phyloP scores from a whole-genome alignment of 345 rosid species.

The Salix arbutifolia region DNA sequence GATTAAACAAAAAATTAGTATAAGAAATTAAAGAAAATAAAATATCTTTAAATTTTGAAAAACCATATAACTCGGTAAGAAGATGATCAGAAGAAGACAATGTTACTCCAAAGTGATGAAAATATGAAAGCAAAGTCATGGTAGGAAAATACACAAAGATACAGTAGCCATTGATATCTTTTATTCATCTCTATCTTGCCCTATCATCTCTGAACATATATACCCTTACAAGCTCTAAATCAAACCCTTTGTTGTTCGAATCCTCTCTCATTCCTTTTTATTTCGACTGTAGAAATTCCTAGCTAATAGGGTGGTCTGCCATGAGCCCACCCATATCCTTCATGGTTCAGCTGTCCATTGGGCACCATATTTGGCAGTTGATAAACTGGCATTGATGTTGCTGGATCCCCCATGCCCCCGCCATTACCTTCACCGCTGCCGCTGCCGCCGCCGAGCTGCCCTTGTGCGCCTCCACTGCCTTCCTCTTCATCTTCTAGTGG shows the following conservation, averaged over 20 bases:
- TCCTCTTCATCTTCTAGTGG: slow-evolving; percentile 28
- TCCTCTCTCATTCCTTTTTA: too few relatives aligned
- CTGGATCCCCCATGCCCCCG: slow-evolving; percentile 20
- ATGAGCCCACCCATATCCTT: slow-evolving; percentile 52
- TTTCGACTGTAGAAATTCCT: neutral
- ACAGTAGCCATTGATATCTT: neutral
- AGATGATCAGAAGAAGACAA: neutral
- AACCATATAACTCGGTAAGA: neutral
- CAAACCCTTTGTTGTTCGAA: too few relatives aligned
- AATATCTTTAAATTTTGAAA: too few relatives aligned
- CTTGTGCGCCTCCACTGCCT: slow-evolving; percentile 8
- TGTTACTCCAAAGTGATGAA: neutral
- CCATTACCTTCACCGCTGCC: slow-evolving; percentile 5
- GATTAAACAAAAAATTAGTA: too few relatives aligned
- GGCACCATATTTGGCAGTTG: slow-evolving; percentile 19
- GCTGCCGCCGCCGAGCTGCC: slow-evolving; percentile 10
- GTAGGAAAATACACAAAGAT: slow-evolving; percentile 3
- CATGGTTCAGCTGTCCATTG: slow-evolving; percentile 36
- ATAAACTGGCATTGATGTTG: slow-evolving; percentile 15
- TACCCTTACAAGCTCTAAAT: neutral
- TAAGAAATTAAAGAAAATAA: too few relatives aligned
- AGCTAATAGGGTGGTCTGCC: slow-evolving; percentile 40
- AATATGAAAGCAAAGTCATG: neutral
- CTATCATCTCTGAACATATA: neutral
- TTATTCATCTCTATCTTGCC: slow-evolving; percentile 7